phyloP scores from a whole-genome alignment of 257 asterid species.

The Solanum peruvianum region DNA sequence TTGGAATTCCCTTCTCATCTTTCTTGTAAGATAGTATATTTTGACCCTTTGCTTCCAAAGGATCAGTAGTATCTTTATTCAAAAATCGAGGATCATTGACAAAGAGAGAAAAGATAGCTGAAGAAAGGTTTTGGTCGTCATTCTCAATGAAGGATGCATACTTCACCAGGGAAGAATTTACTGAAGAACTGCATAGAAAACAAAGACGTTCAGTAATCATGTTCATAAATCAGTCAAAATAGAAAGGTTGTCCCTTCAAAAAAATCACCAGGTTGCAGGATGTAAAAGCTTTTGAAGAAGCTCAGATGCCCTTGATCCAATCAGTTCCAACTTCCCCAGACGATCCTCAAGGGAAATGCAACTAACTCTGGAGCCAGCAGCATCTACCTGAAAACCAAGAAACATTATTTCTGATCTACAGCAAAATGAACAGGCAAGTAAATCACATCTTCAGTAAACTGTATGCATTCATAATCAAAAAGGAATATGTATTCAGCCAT shows the following conservation, averaged over 20 bases:
- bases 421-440: not conserved
- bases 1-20: slow-evolving; percentile 6
- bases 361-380: slow-evolving; percentile 18
- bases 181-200: slow-evolving; percentile 25
- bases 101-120: slow-evolving; percentile 38
- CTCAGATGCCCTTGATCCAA: slow-evolving; percentile 44
- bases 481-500: not conserved
- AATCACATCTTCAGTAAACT: not conserved
- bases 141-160: slow-evolving; percentile 16
- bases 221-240: not conserved
- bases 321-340: slow-evolving; percentile 65
- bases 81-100: slow-evolving; percentile 63
- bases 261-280: slow-evolving; percentile 48
- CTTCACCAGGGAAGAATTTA: slow-evolving; percentile 19
- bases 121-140: slow-evolving; percentile 23
- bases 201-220: slow-evolving; percentile 1
- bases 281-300: slow-evolving; percentile 59
- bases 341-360: slow-evolving; percentile 68
- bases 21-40: slow-evolving; percentile 12
- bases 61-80: slow-evolving; percentile 7
- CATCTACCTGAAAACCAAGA: slow-evolving; percentile 37
- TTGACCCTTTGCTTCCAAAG: slow-evolving; percentile 18
- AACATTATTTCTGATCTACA: not conserved
- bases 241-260: not conserved
- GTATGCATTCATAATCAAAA: not conserved